Evolutionary conservation across 139 green algal genomes (phyloP), one percentile per base, ranked within the genome.

Genomic region (Chlorella sp.): DNA sequence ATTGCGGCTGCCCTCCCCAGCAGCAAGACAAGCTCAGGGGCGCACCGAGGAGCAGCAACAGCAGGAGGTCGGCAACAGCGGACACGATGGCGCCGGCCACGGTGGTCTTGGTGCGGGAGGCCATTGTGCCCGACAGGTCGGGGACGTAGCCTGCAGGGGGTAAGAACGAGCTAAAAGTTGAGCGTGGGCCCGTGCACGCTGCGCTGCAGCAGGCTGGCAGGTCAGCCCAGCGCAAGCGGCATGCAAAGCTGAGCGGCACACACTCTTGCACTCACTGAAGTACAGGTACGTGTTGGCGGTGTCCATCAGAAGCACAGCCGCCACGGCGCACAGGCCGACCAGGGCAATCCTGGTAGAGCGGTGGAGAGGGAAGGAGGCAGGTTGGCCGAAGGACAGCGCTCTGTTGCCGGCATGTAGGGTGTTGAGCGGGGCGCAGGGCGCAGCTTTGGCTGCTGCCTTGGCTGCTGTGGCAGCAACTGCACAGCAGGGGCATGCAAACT

Each of bases 221-320:
- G 46, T 11, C 8, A 54, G 46, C 46, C 46, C 46, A 54, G 46
- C 46, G 46, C 8, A 11, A 54, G 46, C 46, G 46, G 46, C 46
- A 54, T 54, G 46, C 46, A 54, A 54, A 54, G 46, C 46, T 54
- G 46, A 54, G 46, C 46, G 46, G 11, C 8, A 54, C n/a, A n/a
- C n/a, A n/a, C n/a, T n/a, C n/a, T n/a, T n/a, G n/a, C 16, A 24
- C 51, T 60, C 51, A 60, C 51, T 82, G 76, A 58, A 70, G 24
- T 43, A 30, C 4, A 82, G 76, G 56, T 56, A 87, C 24, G 70
- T 81, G 78, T 87, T 87, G 68, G 70, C 68, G 0, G 72, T 83
- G 67, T 56, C 46, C 51, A 87, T 87, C 4, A 87, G 73, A 32
- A 87, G 72, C 48, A 73, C 56, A 8, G 83, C 16, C 3, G 83